phyloP scores from a whole-genome alignment of 2,329 filamentous ascomycete species.

The Colletotrichum sojae region DNA sequence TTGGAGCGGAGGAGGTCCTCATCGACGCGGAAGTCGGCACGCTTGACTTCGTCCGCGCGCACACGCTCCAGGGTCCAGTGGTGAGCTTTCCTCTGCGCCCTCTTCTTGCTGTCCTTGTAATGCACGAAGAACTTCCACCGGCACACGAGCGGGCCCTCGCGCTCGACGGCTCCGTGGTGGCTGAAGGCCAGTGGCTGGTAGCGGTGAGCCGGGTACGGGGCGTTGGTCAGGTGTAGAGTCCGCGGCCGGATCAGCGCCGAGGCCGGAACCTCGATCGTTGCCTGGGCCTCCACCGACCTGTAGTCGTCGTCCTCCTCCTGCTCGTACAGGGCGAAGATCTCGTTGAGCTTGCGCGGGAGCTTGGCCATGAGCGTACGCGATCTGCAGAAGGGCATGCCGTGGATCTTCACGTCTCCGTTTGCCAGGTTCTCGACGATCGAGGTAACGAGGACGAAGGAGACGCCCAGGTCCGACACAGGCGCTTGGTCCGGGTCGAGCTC shows the following conservation, averaged over 20 bases:
- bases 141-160: slow-evolving; percentile 61
- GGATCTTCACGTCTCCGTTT: slow-evolving; percentile 47
- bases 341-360: slow-evolving; percentile 57
- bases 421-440: slow-evolving; percentile 52
- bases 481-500: slow-evolving; percentile 43
- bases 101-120: slow-evolving; percentile 47
- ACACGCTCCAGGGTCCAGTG: slow-evolving; percentile 57
- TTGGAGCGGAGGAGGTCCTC: slow-evolving; percentile 50
- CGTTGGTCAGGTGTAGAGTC: slow-evolving; percentile 69
- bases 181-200: slow-evolving; percentile 44
- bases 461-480: slow-evolving; percentile 44
- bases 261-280: slow-evolving; percentile 58
- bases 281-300: slow-evolving; percentile 50
- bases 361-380: slow-evolving; percentile 53
- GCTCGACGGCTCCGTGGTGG: slow-evolving; percentile 43
- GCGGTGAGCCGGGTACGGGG: slow-evolving; percentile 57
- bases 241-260: slow-evolving; percentile 56
- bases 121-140: slow-evolving; percentile 62
- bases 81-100: slow-evolving; percentile 42
- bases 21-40: slow-evolving; percentile 46
- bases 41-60: slow-evolving; percentile 47
- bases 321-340: slow-evolving; percentile 60
- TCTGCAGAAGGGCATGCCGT: slow-evolving; percentile 56
- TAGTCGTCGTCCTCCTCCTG: slow-evolving; percentile 53
- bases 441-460: slow-evolving; percentile 59